These are phyloP conservation scores for Massariosphaeria phaeospora DNA, from an alignment of 495 filamentous ascomycete species.

Conservation along the genomic window DNA sequence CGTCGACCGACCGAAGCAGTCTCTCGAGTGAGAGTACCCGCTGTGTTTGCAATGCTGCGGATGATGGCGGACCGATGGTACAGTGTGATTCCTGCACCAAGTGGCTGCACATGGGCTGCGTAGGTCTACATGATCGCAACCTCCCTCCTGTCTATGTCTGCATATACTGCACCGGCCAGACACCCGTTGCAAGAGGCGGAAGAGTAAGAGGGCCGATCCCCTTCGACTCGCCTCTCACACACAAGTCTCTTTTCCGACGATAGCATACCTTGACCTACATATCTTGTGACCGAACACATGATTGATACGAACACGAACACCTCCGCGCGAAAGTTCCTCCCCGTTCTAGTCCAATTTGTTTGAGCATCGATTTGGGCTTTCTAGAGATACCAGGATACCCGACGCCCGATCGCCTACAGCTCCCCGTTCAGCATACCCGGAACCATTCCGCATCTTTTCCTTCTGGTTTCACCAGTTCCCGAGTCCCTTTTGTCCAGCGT, in stretches of 20 bases:
- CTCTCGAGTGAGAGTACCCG: constrained; percentile 55
- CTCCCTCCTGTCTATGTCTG: constrained; percentile 76
- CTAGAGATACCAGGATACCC: constrained; percentile 26
- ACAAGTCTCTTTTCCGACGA: constrained; percentile 29
- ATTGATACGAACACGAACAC: background rate
- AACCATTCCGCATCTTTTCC: too few relatives aligned
- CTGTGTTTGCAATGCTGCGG: constrained; percentile 66
- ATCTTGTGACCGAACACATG: background rate
- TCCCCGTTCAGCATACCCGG: constrained; percentile 1
- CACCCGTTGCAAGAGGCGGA: constrained; percentile 61
- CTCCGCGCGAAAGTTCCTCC: background rate
- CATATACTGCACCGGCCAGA: constrained; percentile 67
- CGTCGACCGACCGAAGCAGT: constrained; percentile 57
- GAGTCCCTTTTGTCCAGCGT: constrained; percentile 11
- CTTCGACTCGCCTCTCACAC: constrained; percentile 29
- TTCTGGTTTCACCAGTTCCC: too few relatives aligned
- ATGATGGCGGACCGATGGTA: constrained; percentile 71
- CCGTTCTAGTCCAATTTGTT: background rate
- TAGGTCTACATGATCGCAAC: constrained; percentile 60
- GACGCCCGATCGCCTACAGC: constrained; percentile 1
- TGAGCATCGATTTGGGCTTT: background rate
- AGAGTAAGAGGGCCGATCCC: constrained; percentile 49
- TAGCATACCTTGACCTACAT: background rate
- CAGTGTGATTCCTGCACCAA: constrained; percentile 87
- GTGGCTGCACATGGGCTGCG: constrained; percentile 76